Conservation (phyloP, 202 grass and related monocot genomes). For the Elaeis oleifera region DNA sequence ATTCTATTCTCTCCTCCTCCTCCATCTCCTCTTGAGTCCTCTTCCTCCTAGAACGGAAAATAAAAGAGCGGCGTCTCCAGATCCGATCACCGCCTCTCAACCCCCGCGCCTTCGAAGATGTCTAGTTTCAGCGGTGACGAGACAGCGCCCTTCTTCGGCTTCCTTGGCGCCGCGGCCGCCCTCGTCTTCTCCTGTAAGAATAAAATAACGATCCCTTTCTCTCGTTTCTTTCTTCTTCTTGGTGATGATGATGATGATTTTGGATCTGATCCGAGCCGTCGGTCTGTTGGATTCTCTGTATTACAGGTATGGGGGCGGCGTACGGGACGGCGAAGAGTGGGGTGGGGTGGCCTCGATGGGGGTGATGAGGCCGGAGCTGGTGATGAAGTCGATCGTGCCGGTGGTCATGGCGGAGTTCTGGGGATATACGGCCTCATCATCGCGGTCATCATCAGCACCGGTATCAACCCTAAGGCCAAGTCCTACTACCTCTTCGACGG, state of each 20-base stretch:
- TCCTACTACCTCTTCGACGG: conserved; percentile 11
- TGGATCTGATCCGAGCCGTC: background rate
- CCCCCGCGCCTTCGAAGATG: background rate
- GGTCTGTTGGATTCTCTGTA: background rate
- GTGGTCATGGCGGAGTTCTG: conserved; percentile 13
- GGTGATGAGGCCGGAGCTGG: conserved; percentile 12
- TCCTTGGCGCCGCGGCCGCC: conserved; percentile 41
- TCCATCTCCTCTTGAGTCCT: background rate
- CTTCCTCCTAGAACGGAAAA: too few species aligned
- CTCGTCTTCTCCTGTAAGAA: conserved; percentile 55
- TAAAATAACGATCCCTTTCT: too few species aligned
- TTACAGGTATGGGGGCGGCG: conserved; percentile 9
- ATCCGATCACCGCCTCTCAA: too few species aligned
- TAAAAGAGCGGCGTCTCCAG: too few species aligned
- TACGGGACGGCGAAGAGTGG: conserved; percentile 13
- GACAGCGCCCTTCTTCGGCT: conserved; percentile 45
- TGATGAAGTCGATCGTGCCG: conserved; percentile 15
- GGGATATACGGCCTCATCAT: conserved; percentile 11
- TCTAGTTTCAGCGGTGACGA: conserved; percentile 43
- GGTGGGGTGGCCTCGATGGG: conserved; percentile 6
- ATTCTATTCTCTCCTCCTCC: background rate
- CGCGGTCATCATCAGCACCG: conserved; percentile 10
- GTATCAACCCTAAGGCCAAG: conserved; percentile 12
- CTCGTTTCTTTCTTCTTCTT: too few species aligned
- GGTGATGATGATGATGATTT: too few species aligned